Base-by-base conservation (phyloP, 768 basidiomycete genomes). In the Rhizopogon roseolus region DNA sequence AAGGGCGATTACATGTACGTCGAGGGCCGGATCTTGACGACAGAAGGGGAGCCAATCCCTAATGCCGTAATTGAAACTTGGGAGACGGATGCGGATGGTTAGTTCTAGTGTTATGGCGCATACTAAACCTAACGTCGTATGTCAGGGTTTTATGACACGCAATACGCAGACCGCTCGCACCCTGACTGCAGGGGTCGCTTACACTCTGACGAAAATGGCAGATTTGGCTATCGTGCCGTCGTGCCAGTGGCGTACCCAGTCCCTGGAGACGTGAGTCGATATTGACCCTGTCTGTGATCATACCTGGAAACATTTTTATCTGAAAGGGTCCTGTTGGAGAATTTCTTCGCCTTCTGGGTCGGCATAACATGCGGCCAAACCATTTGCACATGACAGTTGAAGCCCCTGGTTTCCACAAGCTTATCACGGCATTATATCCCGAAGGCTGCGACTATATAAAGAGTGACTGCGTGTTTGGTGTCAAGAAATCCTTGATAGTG, bases 1-100 rank as follows among this genome's bases (percentile, higher is more conserved):
- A 92, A 90, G 68, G 92, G 91, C 19, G 81, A 90, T 9, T 88
- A 91, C 65, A 73, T 94, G 80, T 91, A 78, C 59, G 86, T 93
- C 49, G 80, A 90, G 63, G 91, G 92, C 1, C 77, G 76, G 3
- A 77, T 93, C 1, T 62, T 81, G 29, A 66, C 65, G 14, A 84
- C 81, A 1, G 70, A 78, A 34, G 89, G 90, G 19, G 71, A 75
- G n/a, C 84, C 85, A 2, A 77, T 93, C 50, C 66, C 82, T 5
- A 73, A 73, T 49, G 88, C 87, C 0, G 61, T 77, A 42, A 87
- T 92, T 55, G 87, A 91, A 50, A 91, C 88, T n/a, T 91, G 88
- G 88, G 88, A 90, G 66, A 84, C 88, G 8, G 90, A 93, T 60
- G 75, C 75, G 0, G 54, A 76, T 48, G 87, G 87, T 61, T 61